Percentiles rank a stretch among this genome's conserved stretches.
Conservation (phyloP, 73 alveolate genomes). For the Breviolum minutum region DNA sequence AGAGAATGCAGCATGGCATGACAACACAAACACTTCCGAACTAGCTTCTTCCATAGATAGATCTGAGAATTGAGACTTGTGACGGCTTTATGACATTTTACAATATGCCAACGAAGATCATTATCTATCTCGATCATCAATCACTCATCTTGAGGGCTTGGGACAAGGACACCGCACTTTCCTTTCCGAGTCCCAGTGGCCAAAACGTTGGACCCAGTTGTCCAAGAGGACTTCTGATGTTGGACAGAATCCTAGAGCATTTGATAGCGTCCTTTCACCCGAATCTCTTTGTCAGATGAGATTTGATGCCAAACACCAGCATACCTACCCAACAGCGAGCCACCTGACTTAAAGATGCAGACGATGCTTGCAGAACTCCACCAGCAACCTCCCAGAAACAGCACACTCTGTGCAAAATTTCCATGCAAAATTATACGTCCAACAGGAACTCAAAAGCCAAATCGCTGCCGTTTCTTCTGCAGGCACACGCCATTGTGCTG, state of each 20-base stretch:
- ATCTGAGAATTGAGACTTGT: not conserved
- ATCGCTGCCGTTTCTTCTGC: no score
- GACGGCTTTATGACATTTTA: not conserved
- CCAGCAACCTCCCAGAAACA: slow-evolving; percentile 50
- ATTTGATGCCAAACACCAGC: no score
- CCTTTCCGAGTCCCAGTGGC: no score
- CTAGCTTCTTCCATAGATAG: not conserved
- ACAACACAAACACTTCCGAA: not conserved
- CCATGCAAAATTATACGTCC: not conserved
- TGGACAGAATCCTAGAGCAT: no score
- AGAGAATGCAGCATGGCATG: not conserved
- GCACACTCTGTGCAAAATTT: not conserved
- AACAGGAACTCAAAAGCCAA: no score
- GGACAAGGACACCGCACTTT: no score
- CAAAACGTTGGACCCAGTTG: no score
- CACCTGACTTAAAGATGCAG: slow-evolving; percentile 67
- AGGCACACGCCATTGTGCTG: no score
- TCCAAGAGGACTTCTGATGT: no score
- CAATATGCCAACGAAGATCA: not conserved
- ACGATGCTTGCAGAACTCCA: slow-evolving; percentile 63
- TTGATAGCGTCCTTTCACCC: no score
- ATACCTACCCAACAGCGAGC: not conserved
- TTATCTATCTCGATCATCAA: not conserved
- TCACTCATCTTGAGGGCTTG: not conserved
- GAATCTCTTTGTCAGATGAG: no score